These are phyloP conservation scores for Colletotrichum kahawae DNA, from an alignment of 2,329 filamentous ascomycete genomes.

Conservation along the genomic window DNA sequence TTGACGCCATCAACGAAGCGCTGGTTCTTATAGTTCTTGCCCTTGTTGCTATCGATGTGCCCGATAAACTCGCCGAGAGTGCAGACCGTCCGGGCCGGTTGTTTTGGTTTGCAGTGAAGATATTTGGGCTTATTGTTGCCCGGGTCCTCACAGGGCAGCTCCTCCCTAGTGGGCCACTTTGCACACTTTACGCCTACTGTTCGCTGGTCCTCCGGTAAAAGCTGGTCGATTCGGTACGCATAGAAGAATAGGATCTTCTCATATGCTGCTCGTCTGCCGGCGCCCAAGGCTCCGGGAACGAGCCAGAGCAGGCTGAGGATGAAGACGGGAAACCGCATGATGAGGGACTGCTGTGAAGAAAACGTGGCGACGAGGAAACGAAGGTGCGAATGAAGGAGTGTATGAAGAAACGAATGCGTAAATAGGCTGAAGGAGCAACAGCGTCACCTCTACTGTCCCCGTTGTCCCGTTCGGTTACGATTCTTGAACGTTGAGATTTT, in stretches of 20 bases:
- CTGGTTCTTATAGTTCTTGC: conserved; percentile 4
- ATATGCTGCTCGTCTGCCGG: neutral
- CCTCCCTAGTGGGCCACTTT: neutral
- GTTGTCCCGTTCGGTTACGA: neutral
- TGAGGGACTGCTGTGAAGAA: neutral
- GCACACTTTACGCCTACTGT: neutral
- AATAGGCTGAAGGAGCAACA: neutral
- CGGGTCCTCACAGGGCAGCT: neutral
- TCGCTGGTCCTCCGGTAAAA: neutral
- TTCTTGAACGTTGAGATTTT: neutral
- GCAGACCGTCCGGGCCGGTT: neutral
- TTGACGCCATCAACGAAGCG: neutral
- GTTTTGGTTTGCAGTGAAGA: neutral
- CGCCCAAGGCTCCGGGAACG: neutral
- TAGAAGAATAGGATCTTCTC: neutral
- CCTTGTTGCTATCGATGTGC: conserved; percentile 2
- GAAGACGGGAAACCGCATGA: neutral
- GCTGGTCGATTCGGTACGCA: neutral
- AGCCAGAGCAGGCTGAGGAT: neutral
- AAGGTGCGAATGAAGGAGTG: neutral
- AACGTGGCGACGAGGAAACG: neutral
- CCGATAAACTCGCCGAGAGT: neutral
- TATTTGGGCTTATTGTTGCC: neutral
- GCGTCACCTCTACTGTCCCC: neutral
- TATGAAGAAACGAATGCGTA: neutral